Conservation (phyloP, 345 rosid species). For the Populus nigra region DNA sequence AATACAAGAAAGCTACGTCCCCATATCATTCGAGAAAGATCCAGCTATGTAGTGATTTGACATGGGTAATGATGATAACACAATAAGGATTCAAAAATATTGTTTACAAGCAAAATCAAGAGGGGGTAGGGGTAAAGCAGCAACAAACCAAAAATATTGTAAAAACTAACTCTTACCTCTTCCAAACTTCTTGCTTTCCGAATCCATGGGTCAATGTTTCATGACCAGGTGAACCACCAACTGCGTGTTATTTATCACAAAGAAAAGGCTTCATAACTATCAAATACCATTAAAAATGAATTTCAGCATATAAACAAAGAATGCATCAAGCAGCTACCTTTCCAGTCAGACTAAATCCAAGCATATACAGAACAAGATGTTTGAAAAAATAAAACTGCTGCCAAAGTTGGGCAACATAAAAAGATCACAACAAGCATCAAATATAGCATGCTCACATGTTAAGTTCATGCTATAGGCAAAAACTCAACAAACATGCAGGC, state of each 20-base stretch:
- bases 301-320: neutral
- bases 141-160: neutral
- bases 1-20: too few species aligned
- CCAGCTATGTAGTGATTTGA: neutral
- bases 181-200: slow-evolving; percentile 65
- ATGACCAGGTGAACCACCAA: slow-evolving; percentile 24
- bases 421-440: neutral
- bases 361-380: neutral
- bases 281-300: neutral
- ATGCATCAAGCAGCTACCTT: neutral
- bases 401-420: neutral
- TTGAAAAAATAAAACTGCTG: neutral
- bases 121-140: neutral
- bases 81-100: neutral
- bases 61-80: neutral
- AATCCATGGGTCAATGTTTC: slow-evolving; percentile 53
- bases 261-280: neutral
- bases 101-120: neutral
- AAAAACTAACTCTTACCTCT: slow-evolving; percentile 43
- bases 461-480: neutral
- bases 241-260: slow-evolving; percentile 23
- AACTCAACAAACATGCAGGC: neutral
- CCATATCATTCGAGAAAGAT: too few species aligned
- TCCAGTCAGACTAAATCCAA: neutral
- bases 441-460: neutral